Conservation (phyloP, 2,329 filamentous ascomycete species). For the Epichloe coenophiala region DNA sequence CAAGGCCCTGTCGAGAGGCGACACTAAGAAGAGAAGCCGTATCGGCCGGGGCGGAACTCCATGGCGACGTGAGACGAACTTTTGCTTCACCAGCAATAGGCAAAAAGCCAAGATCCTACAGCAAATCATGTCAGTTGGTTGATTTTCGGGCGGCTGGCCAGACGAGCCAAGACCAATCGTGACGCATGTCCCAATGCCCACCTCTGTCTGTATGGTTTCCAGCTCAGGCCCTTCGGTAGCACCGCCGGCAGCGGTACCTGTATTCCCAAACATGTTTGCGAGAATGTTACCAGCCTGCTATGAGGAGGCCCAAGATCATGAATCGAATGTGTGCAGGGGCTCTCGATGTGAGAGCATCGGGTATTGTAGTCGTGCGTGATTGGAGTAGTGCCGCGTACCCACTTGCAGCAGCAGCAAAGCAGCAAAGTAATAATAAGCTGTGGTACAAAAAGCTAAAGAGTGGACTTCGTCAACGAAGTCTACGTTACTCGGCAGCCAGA, state of each 20-base stretch:
- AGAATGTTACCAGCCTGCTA: conserved; percentile 21
- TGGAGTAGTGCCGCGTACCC: background rate
- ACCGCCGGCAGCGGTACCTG: conserved; percentile 29
- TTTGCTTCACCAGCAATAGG: conserved; percentile 70
- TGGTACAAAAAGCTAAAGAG: background rate
- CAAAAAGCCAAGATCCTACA: conserved; percentile 63
- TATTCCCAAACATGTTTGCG: conserved; percentile 44
- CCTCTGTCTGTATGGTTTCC: conserved; percentile 70
- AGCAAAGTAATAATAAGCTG: background rate
- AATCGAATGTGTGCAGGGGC: conserved; percentile 4
- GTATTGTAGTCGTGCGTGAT: background rate
- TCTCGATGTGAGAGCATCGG: background rate
- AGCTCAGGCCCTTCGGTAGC: conserved; percentile 48
- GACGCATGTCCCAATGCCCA: conserved; percentile 21
- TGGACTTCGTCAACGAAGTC: background rate
- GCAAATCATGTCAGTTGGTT: background rate
- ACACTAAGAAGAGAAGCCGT: conserved; percentile 76
- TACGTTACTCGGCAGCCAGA: background rate
- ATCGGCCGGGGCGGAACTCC: conserved; percentile 61
- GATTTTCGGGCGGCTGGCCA: background rate
- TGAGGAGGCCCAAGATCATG: conserved; percentile 14
- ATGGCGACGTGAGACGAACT: conserved; percentile 65
- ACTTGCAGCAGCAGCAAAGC: background rate
- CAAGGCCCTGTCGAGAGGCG: conserved; percentile 63
- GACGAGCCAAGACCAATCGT: background rate